These are phyloP conservation scores for Puccinia polysora DNA, from an alignment of 1,284 basidiomycete genomes.

Conservation along the genomic window DNA sequence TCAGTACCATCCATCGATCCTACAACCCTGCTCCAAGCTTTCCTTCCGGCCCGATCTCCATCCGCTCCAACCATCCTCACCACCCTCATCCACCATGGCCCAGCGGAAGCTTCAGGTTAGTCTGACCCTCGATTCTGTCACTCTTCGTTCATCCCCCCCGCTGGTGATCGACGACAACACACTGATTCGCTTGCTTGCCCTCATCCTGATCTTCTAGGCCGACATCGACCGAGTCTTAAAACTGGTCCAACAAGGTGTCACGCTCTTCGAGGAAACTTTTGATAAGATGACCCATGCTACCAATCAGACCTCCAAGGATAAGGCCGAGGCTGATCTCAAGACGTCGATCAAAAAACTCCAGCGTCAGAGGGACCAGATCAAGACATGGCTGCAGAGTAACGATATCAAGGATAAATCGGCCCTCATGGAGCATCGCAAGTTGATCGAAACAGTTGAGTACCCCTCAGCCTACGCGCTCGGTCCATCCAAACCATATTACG, in stretches of 20 bases:
- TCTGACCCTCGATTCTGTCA: not conserved
- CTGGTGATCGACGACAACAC: not conserved
- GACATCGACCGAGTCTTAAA: constrained; percentile 43
- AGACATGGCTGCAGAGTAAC: constrained; percentile 95
- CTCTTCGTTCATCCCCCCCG: not conserved
- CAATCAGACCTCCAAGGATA: constrained; percentile 53
- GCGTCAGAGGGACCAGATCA: constrained; percentile 95
- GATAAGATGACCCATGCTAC: constrained; percentile 52
- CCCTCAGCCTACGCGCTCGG: constrained; percentile 5
- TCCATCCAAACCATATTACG: not conserved
- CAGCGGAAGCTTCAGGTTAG: constrained; percentile 43
- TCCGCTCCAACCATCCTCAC: not conserved
- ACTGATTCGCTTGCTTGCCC: not conserved
- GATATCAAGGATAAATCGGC: constrained; percentile 99
- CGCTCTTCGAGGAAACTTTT: constrained; percentile 52
- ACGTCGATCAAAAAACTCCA: constrained; percentile 81
- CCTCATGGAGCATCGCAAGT: constrained; percentile 83
- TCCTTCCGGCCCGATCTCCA: too few species aligned
- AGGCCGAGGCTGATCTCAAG: constrained; percentile 53
- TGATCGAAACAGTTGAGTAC: constrained; percentile 82
- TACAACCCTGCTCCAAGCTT: too few species aligned
- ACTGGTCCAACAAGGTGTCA: constrained; percentile 50
- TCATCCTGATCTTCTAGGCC: constrained; percentile 6
- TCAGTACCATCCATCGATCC: too few species aligned
- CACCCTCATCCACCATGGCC: constrained; percentile 21